Percentiles rank a stretch among this genome's conserved stretches.
Conservation (phyloP, 345 rosid genomes). For the Gossypium mustelinum region DNA sequence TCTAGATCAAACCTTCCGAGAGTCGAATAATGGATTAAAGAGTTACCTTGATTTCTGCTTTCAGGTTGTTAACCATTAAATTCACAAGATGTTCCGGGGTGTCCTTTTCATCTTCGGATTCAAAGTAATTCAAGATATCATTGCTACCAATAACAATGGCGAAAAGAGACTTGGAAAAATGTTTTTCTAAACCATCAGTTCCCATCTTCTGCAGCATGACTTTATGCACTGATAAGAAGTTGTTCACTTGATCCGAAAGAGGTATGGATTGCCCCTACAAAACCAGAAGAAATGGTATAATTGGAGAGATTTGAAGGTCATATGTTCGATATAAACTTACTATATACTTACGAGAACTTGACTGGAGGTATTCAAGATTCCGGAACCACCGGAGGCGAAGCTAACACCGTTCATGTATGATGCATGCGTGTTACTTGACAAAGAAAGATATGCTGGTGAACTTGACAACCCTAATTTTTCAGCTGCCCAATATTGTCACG, state of each 20-base stretch:
- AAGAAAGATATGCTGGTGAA: background rate
- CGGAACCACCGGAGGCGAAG: background rate
- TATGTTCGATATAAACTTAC: too few species aligned
- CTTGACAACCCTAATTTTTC: background rate
- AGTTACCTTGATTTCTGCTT: background rate
- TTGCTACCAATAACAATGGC: background rate
- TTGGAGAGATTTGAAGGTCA: too few species aligned
- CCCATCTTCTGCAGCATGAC: background rate
- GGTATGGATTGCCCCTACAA: background rate
- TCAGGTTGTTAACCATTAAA: background rate
- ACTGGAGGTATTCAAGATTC: background rate
- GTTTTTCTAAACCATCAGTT: background rate
- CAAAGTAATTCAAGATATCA: background rate
- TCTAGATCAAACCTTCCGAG: background rate
- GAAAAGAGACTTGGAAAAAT: background rate
- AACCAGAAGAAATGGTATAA: background rate
- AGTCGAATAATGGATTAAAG: background rate
- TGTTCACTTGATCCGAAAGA: background rate
- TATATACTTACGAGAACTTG: background rate
- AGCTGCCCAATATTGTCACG: background rate
- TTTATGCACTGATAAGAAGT: background rate
- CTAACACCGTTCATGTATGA: background rate
- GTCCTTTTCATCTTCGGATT: background rate
- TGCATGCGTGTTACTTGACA: background rate
- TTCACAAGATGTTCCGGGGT: background rate